Evolutionary conservation across 257 asterid genomes (phyloP), one percentile per base, ranked within the genome.

Genomic region (Jaltomata sinuosa): DNA sequence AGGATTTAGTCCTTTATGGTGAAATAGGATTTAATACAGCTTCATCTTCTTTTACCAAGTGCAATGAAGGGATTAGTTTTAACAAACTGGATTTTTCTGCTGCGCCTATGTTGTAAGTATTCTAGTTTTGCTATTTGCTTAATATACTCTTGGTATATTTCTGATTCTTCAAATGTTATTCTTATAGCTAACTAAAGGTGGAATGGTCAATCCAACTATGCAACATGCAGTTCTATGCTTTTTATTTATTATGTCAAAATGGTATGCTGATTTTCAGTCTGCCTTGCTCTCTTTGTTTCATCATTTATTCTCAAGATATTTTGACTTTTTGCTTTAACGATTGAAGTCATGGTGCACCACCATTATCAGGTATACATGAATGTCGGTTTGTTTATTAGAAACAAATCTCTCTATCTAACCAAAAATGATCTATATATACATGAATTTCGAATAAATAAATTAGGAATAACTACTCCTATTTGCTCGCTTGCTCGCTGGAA

Each of bases 41-140:
- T 27, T 87, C 96, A 79, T 92, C 96, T 8, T 90, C 98, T 78
- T 91, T 95, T 87, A 92, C 92, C 69, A 95, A 93, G 86, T 95
- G 86, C 91, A 90, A 92, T 87, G 94, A 93, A 71, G 98, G 98
- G 62, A 84, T 95, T 80, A 91, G 98, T 90, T 92, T 91, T 90
- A 93, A 85, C 93, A 87, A 88, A 81, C 91, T 94, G 4, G 98
- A 93, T 87, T 92, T 92, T 85, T 91, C 97, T 79, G 98, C 95
- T 34, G 97, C 97, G 27, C 67, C 94, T 47, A 86, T 94, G 61
- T 84, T 93, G 98, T 95, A 92, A 6, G 93, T 83, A 59, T 85
- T 83, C 10, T 19, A 69, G 36, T 32, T 82, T 77, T 80, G 7
- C 32, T 55, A 22, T 86, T 53, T 81, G 83, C 59, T 77, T n/a